Conservation (phyloP, 257 asterid species). For the Rubia yunnanensis region DNA sequence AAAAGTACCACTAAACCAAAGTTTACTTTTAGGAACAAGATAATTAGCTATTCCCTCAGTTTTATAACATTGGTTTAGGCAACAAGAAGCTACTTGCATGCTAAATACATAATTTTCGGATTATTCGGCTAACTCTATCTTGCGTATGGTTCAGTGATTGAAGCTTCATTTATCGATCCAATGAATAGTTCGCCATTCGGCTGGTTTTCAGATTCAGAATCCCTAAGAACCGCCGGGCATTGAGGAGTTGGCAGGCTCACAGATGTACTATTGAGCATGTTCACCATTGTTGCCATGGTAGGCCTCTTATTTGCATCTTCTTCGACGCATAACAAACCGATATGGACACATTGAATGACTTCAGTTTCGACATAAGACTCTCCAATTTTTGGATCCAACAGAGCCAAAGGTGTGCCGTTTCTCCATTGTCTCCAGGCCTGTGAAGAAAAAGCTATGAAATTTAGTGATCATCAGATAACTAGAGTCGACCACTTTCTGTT, state of each 20-base stretch:
- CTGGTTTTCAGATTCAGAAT: neutral
- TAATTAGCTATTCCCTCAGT: too few species aligned
- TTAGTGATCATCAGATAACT: too few species aligned
- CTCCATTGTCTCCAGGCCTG: slow-evolving; percentile 32
- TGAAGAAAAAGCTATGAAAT: neutral
- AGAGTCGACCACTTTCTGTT: too few species aligned
- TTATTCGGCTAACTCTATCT: slow-evolving; percentile 8
- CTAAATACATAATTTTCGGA: too few species aligned
- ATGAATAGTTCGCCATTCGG: too few species aligned
- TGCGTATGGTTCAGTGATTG: slow-evolving; percentile 20
- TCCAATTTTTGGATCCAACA: slow-evolving; percentile 20
- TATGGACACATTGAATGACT: slow-evolving; percentile 16
- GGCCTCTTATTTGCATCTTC: slow-evolving; percentile 21
- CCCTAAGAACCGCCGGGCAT: slow-evolving; percentile 14
- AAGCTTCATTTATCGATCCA: slow-evolving; percentile 13
- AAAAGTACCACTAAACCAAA: too few species aligned
- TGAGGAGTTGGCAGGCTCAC: neutral
- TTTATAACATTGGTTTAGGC: too few species aligned
- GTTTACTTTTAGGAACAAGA: too few species aligned
- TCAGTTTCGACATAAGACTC: slow-evolving; percentile 10
- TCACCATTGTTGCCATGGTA: slow-evolving; percentile 18
- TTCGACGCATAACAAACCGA: slow-evolving; percentile 24
- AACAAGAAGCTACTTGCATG: too few species aligned
- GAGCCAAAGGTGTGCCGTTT: slow-evolving; percentile 14
- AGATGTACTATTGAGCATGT: slow-evolving; percentile 18